Base-by-base conservation (phyloP, 73 alveolate species). In the Stentor coeruleus region DNA sequence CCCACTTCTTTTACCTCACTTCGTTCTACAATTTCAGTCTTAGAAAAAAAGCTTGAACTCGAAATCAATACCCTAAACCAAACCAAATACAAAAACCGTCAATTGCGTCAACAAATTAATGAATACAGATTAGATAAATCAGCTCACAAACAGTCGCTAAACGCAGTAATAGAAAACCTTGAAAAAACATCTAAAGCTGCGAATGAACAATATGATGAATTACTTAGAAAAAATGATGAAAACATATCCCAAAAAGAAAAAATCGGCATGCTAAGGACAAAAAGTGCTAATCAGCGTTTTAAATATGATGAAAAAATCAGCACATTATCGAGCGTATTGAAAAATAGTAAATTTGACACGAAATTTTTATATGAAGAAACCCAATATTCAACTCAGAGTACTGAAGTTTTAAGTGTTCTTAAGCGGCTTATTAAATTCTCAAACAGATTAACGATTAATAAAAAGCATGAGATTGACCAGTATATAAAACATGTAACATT, bases 401-500 rank as follows among this genome's bases (percentile, higher is more conserved):
- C 20, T 20, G 66, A 49, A 49, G 66, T 49, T 11, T 11, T 49
- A 49, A 49, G 66, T 49, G 66, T 49, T 49, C 20, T 49, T 11
- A 49, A 49, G 20, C 20, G 28, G 28, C 28, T 6, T 11, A 20
- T 20, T 49, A 6, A 20, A 49, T 6, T 6, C 20, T 49, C 20
- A 6, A 6, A 49, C 6, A 49, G 66, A 49, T 20, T 6, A 11
- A 11, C 66, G 20, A 20, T 49, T 49, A 20, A 49, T 20, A 49
- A 49, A 49, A 49, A 49, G 66, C 66, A 20, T 11, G 66, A 49
- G 20, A 6, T 49, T 33, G 93, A 90, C 74, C 81, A 77, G 83
- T 90, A 90, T 77, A 84, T 87, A 59, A 58, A 86, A 15, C 89
- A 87, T 72, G 91, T 87, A 35, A 90, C 76, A 74, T 84, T 83